Conservation (phyloP, 768 basidiomycete genomes). For the Amanita thiersii region DNA sequence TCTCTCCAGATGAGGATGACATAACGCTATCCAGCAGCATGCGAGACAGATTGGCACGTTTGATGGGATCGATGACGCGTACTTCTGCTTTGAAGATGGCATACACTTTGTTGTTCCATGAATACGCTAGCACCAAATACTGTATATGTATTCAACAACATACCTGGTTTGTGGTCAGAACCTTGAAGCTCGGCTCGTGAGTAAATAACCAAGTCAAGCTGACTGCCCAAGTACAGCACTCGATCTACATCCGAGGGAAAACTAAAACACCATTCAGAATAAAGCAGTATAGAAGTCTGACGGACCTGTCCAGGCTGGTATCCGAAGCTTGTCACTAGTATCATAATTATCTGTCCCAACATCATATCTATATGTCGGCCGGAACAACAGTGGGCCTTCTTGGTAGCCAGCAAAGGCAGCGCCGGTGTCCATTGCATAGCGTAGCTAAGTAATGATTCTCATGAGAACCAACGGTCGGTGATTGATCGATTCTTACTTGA, state of each 20-base stretch:
- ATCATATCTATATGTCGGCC: constrained; percentile 92
- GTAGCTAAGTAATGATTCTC: constrained; percentile 41
- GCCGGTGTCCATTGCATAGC: constrained; percentile 60
- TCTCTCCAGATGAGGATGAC: constrained; percentile 57
- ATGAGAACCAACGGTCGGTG: not conserved
- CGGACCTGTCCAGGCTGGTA: constrained; percentile 96
- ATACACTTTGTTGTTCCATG: constrained; percentile 48
- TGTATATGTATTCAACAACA: not conserved
- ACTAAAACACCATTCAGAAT: not conserved
- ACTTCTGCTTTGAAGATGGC: constrained; percentile 75
- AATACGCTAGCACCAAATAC: constrained; percentile 11
- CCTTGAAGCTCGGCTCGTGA: constrained; percentile 76
- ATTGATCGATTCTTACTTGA: constrained; percentile 52
- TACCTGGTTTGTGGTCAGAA: constrained; percentile 96
- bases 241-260: constrained; percentile 59
- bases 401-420: constrained; percentile 76
- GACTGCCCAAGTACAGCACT: constrained; percentile 73
- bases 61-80: constrained; percentile 69
- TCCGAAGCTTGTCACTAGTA: constrained; percentile 90
- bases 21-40: constrained; percentile 58
- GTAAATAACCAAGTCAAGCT: constrained; percentile 71
- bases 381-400: constrained; percentile 87
- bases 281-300: not conserved
- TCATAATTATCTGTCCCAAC: constrained; percentile 82
- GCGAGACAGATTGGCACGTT: constrained; percentile 61